Conservation (phyloP, 2,329 filamentous ascomycete species). For the Setomelanomma holmii region DNA sequence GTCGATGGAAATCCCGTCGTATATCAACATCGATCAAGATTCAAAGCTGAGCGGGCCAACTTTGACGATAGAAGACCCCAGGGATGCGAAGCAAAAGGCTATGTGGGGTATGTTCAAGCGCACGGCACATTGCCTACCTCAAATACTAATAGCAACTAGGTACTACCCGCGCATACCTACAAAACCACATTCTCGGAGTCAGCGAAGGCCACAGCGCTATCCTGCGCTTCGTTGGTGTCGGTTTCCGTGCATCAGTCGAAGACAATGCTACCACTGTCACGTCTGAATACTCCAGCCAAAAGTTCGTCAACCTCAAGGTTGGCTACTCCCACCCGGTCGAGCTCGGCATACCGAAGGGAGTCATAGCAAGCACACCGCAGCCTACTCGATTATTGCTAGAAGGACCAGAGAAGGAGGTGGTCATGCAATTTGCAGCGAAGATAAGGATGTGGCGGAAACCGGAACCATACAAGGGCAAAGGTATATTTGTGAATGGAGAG, state of each 20-base stretch:
- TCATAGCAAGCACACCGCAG: slow-evolving; percentile 86
- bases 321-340: slow-evolving; percentile 97
- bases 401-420: slow-evolving; percentile 81
- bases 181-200: slow-evolving; percentile 90
- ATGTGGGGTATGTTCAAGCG: slow-evolving; percentile 80
- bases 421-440: slow-evolving; percentile 89
- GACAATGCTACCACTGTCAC: slow-evolving; percentile 70
- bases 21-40: slow-evolving; percentile 75
- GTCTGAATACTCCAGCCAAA: slow-evolving; percentile 77
- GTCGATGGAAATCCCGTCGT: slow-evolving; percentile 79
- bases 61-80: slow-evolving; percentile 73
- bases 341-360: slow-evolving; percentile 79
- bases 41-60: slow-evolving; percentile 66
- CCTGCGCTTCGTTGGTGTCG: slow-evolving; percentile 90
- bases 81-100: slow-evolving; percentile 77
- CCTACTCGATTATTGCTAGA: slow-evolving; percentile 91
- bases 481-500: slow-evolving; percentile 97
- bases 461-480: slow-evolving; percentile 99
- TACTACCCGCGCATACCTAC: slow-evolving; percentile 86
- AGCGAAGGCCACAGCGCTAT: slow-evolving; percentile 96
- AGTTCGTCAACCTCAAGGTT: slow-evolving; percentile 92
- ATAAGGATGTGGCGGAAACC: slow-evolving; percentile 89
- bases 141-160: slow-evolving; percentile 59
- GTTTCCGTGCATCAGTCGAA: slow-evolving; percentile 90
- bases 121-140: slow-evolving; percentile 6